phyloP scores from a whole-genome alignment of 768 basidiomycete species.

The Sarcomyxa edulis region DNA sequence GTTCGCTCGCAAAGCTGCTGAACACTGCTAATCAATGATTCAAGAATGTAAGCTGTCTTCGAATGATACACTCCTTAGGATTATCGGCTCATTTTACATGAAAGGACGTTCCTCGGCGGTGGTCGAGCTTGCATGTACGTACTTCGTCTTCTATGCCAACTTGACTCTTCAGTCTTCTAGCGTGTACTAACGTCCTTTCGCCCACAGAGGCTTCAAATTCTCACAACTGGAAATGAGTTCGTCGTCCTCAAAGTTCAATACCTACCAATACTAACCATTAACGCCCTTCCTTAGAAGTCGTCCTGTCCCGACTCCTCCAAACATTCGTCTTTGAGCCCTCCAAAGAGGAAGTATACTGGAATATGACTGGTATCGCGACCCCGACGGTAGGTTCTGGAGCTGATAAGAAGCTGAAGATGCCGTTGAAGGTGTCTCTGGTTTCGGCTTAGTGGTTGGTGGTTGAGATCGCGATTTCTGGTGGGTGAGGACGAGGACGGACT shows the following conservation, averaged over 20 bases:
- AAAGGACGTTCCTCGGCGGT: too few relatives aligned
- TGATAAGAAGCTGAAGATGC: too few relatives aligned
- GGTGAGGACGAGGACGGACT: too few relatives aligned
- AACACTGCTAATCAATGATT: not conserved
- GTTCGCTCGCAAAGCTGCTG: too few relatives aligned
- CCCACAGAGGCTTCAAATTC: slow-evolving; percentile 40
- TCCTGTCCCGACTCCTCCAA: slow-evolving; percentile 20
- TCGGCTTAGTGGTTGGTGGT: too few relatives aligned
- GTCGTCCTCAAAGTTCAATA: slow-evolving; percentile 8
- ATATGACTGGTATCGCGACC: slow-evolving; percentile 18
- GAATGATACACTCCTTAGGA: not conserved
- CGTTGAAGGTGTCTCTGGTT: too few relatives aligned
- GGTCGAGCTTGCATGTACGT: too few relatives aligned
- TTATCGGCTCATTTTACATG: not conserved
- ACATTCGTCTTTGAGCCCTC: slow-evolving; percentile 21
- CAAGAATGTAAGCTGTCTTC: slow-evolving; percentile 27
- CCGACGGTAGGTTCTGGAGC: too few relatives aligned
- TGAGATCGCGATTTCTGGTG: too few relatives aligned
- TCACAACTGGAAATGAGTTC: slow-evolving; percentile 38
- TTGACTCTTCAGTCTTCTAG: too few relatives aligned
- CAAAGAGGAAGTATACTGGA: slow-evolving; percentile 24
- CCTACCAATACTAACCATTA: not conserved
- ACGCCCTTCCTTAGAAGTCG: slow-evolving; percentile 27
- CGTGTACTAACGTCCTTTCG: too few relatives aligned
- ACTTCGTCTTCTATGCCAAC: too few relatives aligned